phyloP scores from a whole-genome alignment of 2,329 filamentous ascomycete genomes.

The Epichloe baconii region DNA sequence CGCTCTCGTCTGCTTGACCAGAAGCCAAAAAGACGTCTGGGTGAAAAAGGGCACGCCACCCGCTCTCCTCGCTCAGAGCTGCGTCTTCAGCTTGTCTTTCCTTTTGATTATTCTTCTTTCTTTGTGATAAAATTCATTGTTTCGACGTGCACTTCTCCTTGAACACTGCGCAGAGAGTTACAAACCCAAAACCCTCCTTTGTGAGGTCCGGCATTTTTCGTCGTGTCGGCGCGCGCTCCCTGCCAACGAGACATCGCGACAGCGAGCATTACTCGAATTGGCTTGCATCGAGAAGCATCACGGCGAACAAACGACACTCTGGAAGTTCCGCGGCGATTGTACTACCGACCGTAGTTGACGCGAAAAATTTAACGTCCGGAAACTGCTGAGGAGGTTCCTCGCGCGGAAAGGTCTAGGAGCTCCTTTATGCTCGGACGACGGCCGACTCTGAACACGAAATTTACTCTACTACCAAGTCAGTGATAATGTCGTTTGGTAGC shows the following conservation, averaged over 20 bases:
- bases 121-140: conserved; percentile 5
- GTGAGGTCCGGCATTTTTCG: not conserved
- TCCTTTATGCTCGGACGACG: not conserved
- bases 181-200: not conserved
- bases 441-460: not conserved
- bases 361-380: not conserved
- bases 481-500: conserved; percentile 42
- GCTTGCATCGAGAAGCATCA: not conserved
- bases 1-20: conserved; percentile 6
- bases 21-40: conserved; percentile 8
- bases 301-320: not conserved
- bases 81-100: conserved; percentile 5
- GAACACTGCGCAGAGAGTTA: not conserved
- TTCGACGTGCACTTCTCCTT: not conserved
- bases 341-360: not conserved
- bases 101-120: conserved; percentile 2
- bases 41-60: conserved; percentile 18
- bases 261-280: not conserved
- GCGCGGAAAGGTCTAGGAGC: not conserved
- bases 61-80: conserved; percentile 10
- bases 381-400: not conserved
- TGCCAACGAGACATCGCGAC: conserved; percentile 2
- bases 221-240: not conserved
- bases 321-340: not conserved
- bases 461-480: conserved; percentile 5